Evolutionary conservation across 257 asterid genomes (phyloP).

Genomic region (Nicotiana knightiana): DNA sequence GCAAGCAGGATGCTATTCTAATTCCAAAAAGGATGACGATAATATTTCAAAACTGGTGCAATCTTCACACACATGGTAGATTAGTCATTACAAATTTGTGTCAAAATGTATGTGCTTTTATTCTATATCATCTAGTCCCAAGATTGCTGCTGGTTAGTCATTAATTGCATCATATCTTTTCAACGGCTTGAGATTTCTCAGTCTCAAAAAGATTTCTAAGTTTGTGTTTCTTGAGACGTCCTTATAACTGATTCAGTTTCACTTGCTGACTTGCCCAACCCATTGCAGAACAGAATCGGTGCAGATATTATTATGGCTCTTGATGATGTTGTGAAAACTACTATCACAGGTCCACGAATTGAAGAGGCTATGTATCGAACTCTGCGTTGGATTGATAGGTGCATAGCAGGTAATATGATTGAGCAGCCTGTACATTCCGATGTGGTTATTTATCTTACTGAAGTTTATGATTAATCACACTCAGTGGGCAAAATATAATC

Average conservation of each 20-base stretch:
- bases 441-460: not conserved
- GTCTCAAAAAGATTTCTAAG: not conserved
- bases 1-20: not conserved
- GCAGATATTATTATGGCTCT: slow-evolving; percentile 99
- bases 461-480: not conserved
- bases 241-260: not conserved
- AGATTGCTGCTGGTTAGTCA: not conserved
- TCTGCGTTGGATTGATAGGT: slow-evolving; percentile 99
- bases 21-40: not conserved
- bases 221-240: slow-evolving; percentile 1
- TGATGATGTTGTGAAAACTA: slow-evolving; percentile 96
- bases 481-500: not conserved
- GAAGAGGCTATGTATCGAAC: slow-evolving; percentile 99
- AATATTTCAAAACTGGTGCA: not conserved
- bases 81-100: not conserved
- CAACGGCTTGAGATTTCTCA: not conserved
- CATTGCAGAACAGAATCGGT: slow-evolving; percentile 88
- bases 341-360: slow-evolving; percentile 92
- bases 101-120: not conserved
- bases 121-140: not conserved
- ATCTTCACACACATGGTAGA: not conserved
- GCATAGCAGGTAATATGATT: slow-evolving; percentile 65
- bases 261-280: slow-evolving; percentile 13
- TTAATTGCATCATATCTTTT: not conserved
- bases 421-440: not conserved